phyloP scores from a whole-genome alignment of 2,329 filamentous ascomycete species.

The Tolypocladium album region DNA sequence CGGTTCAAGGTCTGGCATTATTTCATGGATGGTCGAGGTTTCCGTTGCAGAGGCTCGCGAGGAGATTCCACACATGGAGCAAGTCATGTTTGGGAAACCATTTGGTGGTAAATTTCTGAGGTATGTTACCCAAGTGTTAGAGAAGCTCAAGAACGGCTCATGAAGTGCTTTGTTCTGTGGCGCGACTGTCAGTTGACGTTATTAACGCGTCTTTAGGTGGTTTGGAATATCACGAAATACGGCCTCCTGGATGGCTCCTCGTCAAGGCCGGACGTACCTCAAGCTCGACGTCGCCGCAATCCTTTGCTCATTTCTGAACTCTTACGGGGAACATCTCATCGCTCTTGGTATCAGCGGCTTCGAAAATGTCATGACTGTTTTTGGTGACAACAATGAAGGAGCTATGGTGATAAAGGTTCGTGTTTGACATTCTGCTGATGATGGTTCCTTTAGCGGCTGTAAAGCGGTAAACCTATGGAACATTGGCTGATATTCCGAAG shows the following conservation, averaged over 20 bases:
- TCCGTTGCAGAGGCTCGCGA: neutral
- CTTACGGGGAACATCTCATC: neutral
- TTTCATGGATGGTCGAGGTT: neutral
- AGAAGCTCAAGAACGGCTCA: neutral
- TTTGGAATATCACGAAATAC: neutral
- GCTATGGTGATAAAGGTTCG: neutral
- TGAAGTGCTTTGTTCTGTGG: neutral
- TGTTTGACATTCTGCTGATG: neutral
- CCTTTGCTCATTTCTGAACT: neutral
- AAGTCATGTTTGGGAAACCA: neutral
- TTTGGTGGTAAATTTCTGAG: neutral
- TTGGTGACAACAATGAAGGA: neutral
- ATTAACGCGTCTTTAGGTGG: neutral
- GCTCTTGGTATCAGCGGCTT: neutral
- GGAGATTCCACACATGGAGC: neutral
- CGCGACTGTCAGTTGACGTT: too few relatives aligned
- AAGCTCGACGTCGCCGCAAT: neutral
- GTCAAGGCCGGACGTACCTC: neutral
- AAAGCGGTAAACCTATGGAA: too few relatives aligned
- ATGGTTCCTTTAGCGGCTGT: neutral
- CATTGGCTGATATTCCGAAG: neutral
- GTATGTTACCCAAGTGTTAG: neutral
- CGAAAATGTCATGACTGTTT: neutral
- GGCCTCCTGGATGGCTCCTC: neutral
- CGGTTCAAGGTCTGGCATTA: neutral